Evolutionary conservation across 2,329 filamentous ascomycete species (phyloP), one percentile per base, ranked within the genome.

Genomic region (Hortaea werneckii): DNA sequence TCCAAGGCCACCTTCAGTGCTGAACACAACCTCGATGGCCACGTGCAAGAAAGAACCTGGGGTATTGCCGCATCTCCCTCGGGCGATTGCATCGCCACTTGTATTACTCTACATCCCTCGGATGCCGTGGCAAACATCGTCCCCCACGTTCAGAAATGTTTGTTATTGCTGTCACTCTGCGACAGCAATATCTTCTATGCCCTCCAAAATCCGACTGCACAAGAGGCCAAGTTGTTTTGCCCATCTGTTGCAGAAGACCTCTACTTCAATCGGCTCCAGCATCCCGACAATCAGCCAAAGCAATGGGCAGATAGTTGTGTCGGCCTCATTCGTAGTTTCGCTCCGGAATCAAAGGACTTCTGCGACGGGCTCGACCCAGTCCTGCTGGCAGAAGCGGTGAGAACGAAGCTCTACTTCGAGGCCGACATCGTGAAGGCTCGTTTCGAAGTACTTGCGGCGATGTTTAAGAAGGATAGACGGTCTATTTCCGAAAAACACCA

Each of bases 71-170:
- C 54, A 2, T 71, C 70, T 11, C 71, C 73, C 12, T 56, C 71
- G 12, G 66, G 69, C 20, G 70, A 72, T 29, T 67, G 70, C 26
- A 58, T 71, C 10, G 76, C 73, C 5, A 66, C 67, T 3, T 74
- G 71, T 45, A 65, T 72, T 40, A 75, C 72, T 2, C 54, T 76
- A 28, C 75, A 81, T 55, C 77, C 77, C 0, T 74, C 69, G 4
- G 72, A 79, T 55, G 73, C 75, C 63, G 63, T 79, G 10, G 74
- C 80, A 49, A 80, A 80, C 54, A 67, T 68, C 1, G n/a, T 35
- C n/a, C 9, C 32, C 9, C 32, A 35, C 32, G 9, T 9, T 35
- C 32, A 35, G 32, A 9, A 35, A 35, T 35, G 32, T 35, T n/a
- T 35, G 9, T 9, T 35, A 9, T 9, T 35, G 32, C 8, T 35